Conservation (phyloP, 2,329 filamentous ascomycete species). For the Trichoderma gracile region DNA sequence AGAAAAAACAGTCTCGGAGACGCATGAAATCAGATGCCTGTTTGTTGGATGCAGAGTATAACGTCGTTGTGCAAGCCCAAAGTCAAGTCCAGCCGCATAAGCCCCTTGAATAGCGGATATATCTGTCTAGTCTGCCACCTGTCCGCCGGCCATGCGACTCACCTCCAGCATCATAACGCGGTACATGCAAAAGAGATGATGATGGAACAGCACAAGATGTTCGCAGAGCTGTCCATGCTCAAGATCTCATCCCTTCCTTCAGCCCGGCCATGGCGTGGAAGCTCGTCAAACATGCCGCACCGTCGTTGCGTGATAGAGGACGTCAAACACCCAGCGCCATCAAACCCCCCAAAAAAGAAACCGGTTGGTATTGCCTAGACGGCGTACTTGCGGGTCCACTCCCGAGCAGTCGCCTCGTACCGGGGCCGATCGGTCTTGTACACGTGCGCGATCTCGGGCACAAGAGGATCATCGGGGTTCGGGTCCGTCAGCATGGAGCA, state of each 20-base stretch:
- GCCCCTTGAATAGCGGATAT: slow-evolving; percentile 43
- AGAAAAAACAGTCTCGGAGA: slow-evolving; percentile 10
- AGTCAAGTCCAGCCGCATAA: slow-evolving; percentile 43
- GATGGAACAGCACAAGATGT: slow-evolving; percentile 9
- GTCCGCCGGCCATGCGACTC: slow-evolving; percentile 33
- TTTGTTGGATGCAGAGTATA: slow-evolving; percentile 32
- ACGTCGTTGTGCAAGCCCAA: slow-evolving; percentile 42
- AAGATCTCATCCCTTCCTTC: not conserved
- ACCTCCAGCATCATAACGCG: slow-evolving; percentile 33
- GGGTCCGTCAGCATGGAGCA: slow-evolving; percentile 99
- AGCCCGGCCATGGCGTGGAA: slow-evolving; percentile 31
- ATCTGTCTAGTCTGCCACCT: slow-evolving; percentile 41
- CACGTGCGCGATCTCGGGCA: slow-evolving; percentile 97
- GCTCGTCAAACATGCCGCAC: slow-evolving; percentile 21
- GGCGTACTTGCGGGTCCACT: slow-evolving; percentile 99
- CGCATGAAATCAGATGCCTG: slow-evolving; percentile 28
- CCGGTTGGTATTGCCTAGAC: slow-evolving; percentile 58
- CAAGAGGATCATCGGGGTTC: slow-evolving; percentile 97
- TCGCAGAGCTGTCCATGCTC: not conserved
- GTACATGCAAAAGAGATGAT: slow-evolving; percentile 25
- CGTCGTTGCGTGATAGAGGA: slow-evolving; percentile 26
- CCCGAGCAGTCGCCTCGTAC: slow-evolving; percentile 94
- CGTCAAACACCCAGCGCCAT: slow-evolving; percentile 35
- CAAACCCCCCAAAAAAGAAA: slow-evolving; percentile 15
- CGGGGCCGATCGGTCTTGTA: slow-evolving; percentile 98